phyloP scores from a whole-genome alignment of 2,329 filamentous ascomycete genomes.

The Penicillium sp. region DNA sequence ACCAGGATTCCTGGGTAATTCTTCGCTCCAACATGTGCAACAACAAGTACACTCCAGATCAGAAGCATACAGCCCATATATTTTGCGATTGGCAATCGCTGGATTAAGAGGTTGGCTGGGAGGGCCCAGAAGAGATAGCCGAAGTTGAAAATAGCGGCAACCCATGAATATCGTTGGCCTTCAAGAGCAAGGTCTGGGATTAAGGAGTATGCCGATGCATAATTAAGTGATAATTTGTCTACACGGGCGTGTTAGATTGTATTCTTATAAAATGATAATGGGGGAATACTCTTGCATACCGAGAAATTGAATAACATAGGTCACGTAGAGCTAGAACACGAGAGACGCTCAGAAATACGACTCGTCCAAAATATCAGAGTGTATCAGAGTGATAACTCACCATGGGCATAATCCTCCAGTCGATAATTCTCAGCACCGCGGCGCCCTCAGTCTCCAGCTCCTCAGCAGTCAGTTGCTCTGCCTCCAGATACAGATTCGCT shows the following conservation, averaged over 20 bases:
- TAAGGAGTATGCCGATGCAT: conserved; percentile 45
- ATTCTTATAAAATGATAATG: too few relatives aligned
- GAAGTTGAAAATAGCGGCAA: conserved; percentile 47
- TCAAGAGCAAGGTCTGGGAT: conserved; percentile 44
- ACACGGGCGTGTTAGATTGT: neutral
- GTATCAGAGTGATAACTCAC: conserved; percentile 25
- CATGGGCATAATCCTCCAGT: conserved; percentile 51
- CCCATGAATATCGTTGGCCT: conserved; percentile 48
- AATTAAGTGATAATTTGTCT: conserved; percentile 35
- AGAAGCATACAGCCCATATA: conserved; percentile 44
- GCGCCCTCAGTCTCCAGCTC: conserved; percentile 47
- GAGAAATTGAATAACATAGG: conserved; percentile 51
- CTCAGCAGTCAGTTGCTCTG: conserved; percentile 44
- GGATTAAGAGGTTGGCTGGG: conserved; percentile 44
- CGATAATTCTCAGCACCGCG: conserved; percentile 46
- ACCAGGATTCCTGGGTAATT: conserved; percentile 47
- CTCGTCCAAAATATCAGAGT: too few relatives aligned
- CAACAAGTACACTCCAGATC: conserved; percentile 45
- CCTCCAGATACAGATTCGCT: conserved; percentile 48
- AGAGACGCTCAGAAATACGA: conserved; percentile 19
- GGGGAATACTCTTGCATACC: conserved; percentile 19
- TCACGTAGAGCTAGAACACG: conserved; percentile 30
- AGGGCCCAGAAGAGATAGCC: conserved; percentile 45
- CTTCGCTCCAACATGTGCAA: conserved; percentile 40
- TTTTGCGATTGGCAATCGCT: conserved; percentile 45